Percentiles rank a stretch among this genome's conserved stretches.
These are phyloP conservation scores for Blastobotrys terrestris DNA, from an alignment of 805 yeast genomes.

Conservation along the genomic window DNA sequence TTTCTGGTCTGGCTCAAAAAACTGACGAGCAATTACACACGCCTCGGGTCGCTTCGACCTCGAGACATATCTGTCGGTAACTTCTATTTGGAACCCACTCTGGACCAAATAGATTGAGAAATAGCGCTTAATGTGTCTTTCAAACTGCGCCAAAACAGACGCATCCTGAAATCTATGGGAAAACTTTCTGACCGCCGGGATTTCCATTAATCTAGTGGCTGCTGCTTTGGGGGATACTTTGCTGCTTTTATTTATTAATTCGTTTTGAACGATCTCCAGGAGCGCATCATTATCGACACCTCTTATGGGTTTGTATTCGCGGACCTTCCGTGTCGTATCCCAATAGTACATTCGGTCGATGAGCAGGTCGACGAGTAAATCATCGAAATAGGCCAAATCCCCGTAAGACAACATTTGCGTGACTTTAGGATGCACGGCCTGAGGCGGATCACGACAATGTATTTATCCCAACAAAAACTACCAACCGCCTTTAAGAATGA, in stretches of 20 bases:
- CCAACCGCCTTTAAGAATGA: not conserved
- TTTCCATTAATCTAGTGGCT: slow-evolving; percentile 23
- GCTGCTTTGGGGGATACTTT: slow-evolving; percentile 15
- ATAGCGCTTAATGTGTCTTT: slow-evolving; percentile 34
- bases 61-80: slow-evolving; percentile 37
- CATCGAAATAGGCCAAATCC: slow-evolving; percentile 27
- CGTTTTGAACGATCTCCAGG: slow-evolving; percentile 3
- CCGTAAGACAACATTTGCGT: slow-evolving; percentile 18
- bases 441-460: not conserved
- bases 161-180: slow-evolving; percentile 22
- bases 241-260: slow-evolving; percentile 5
- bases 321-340: slow-evolving; percentile 26
- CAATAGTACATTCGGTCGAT: slow-evolving; percentile 27
- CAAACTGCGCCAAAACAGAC: slow-evolving; percentile 29
- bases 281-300: slow-evolving; percentile 12
- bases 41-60: slow-evolving; percentile 31
- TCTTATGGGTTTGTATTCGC: slow-evolving; percentile 21
- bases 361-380: slow-evolving; percentile 25
- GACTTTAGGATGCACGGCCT: not conserved
- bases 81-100: slow-evolving; percentile 38
- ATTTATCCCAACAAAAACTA: not conserved
- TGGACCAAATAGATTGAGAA: slow-evolving; percentile 32
- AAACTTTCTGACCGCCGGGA: slow-evolving; percentile 26
- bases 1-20: slow-evolving; percentile 28
- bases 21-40: slow-evolving; percentile 35